These are phyloP conservation scores for Ophiobolus disseminans DNA, from an alignment of 2,329 filamentous ascomycete species.

Conservation along the genomic window DNA sequence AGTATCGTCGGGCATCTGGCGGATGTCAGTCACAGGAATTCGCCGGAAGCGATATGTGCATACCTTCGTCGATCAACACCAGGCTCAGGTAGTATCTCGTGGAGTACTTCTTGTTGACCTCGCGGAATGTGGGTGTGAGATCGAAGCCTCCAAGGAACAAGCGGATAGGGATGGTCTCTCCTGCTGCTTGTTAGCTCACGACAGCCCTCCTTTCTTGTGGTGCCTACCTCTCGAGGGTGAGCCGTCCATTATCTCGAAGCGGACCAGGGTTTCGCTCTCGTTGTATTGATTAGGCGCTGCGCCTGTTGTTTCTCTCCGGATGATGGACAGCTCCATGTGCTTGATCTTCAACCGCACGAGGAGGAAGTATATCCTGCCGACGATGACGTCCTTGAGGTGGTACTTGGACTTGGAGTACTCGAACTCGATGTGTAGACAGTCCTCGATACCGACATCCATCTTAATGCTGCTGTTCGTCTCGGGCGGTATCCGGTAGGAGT, in stretches of 20 bases:
- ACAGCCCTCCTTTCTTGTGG: background rate
- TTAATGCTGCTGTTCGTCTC: slow-evolving; percentile 99
- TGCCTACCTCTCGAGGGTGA: slow-evolving; percentile 85
- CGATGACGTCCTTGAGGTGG: slow-evolving; percentile 98
- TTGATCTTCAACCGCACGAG: slow-evolving; percentile 98
- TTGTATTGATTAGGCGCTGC: slow-evolving; percentile 99
- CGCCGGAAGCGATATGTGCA: background rate
- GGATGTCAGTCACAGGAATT: background rate
- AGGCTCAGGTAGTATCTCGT: slow-evolving; percentile 97
- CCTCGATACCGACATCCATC: slow-evolving; percentile 99
- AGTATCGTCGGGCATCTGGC: slow-evolving; percentile 91
- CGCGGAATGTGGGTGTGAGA: slow-evolving; percentile 95
- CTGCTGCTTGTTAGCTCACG: slow-evolving; percentile 51
- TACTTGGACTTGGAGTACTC: slow-evolving; percentile 99
- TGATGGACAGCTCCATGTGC: slow-evolving; percentile 99
- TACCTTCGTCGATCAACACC: slow-evolving; percentile 93
- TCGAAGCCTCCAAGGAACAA: slow-evolving; percentile 98
- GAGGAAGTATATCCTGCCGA: slow-evolving; percentile 97
- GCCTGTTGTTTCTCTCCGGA: slow-evolving; percentile 93
- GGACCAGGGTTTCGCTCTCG: slow-evolving; percentile 95
- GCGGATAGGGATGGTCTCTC: slow-evolving; percentile 92
- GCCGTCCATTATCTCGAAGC: slow-evolving; percentile 99
- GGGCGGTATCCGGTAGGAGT: slow-evolving; percentile 95
- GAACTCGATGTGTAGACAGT: slow-evolving; percentile 98
- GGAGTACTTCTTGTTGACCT: slow-evolving; percentile 99